A percentile compares a stretch with the other conserved stretches of the same genome.
phyloP scores from a whole-genome alignment of 768 basidiomycete genomes.

The Trametes cinnabarina region DNA sequence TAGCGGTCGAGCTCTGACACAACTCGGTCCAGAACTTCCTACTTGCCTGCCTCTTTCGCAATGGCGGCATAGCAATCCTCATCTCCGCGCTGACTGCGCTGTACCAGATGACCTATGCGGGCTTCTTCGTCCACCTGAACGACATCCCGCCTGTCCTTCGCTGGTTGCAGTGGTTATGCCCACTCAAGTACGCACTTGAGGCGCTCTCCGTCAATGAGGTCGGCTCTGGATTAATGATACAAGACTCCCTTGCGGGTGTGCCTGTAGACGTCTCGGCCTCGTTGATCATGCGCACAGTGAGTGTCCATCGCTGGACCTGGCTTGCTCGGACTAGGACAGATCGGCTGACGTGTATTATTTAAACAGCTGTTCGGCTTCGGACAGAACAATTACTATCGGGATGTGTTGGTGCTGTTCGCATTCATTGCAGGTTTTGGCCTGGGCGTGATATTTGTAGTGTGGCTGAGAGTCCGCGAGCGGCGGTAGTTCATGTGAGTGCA shows the following conservation, averaged over 20 bases:
- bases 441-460: conserved; percentile 72
- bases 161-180: conserved; percentile 91
- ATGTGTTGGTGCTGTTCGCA: conserved; percentile 83
- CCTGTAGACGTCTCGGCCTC: conserved; percentile 76
- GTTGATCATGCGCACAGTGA: conserved; percentile 81
- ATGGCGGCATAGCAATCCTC: conserved; percentile 89
- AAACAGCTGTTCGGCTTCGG: conserved; percentile 83
- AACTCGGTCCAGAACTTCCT: conserved; percentile 73
- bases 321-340: too few relatives aligned
- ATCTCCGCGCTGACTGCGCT: conserved; percentile 73
- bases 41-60: conserved; percentile 76
- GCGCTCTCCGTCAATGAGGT: conserved; percentile 93
- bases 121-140: conserved; percentile 87
- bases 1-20: background rate
- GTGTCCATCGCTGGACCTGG: conserved; percentile 26
- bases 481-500: conserved; percentile 32
- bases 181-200: conserved; percentile 79
- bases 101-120: conserved; percentile 86
- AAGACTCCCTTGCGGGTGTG: conserved; percentile 77
- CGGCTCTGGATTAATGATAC: conserved; percentile 79
- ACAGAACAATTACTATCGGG: conserved; percentile 78
- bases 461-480: conserved; percentile 73
- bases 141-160: conserved; percentile 87
- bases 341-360: conserved; percentile 3
- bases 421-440: conserved; percentile 80